Evolutionary conservation across 305 asterid genomes (phyloP), one percentile per base, ranked within the genome.

Genomic region (Coffea humblotiana): DNA sequence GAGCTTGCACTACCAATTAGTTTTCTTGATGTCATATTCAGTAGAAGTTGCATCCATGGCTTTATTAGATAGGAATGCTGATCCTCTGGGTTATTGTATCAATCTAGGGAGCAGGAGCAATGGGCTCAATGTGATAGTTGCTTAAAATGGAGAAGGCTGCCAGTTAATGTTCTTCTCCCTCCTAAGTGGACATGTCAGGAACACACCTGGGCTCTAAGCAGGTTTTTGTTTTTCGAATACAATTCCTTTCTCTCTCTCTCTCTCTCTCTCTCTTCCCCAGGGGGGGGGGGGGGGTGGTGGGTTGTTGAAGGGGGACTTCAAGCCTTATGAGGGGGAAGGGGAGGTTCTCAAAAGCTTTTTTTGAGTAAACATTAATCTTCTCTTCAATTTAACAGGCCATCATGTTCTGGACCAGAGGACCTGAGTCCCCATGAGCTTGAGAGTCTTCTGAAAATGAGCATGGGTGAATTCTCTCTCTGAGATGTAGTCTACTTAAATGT

Each of bases 71-170:
- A 18, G 18, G 77, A n/a, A 60, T 48, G 69, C 40, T 75, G 77
- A 65, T 71, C 51, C 37, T 73, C 37, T 52, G 45, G n/a, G 47
- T 61, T 27, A 45, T 79, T 69, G 43, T 49, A 19, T 75, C 37
- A 43, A 72, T 58, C 65, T 86, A 95, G 99, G 90, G 93, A 92
- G 86, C 92, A 88, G 61, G 98, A 95, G 83, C 99, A 95, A 85
- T 95, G 98, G 99, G 82, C 90, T 87, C 98, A 92, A 81, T 95
- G 99, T 65, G 97, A 95, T 84, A 85, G 84, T 85, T 95, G 99
- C 90, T 89, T 82, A 40, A 93, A 90, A 84, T 95, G 97, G 98
- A 87, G 98, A 81, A 92, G 90, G 84, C 75, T 95, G 79, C 94
- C 97, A 4, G 80, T 86, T 68, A 94, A 91, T 88, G 79, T 91